Base-by-base conservation (phyloP, 108 stramenopile species). In the Skeletonema menzelii region DNA sequence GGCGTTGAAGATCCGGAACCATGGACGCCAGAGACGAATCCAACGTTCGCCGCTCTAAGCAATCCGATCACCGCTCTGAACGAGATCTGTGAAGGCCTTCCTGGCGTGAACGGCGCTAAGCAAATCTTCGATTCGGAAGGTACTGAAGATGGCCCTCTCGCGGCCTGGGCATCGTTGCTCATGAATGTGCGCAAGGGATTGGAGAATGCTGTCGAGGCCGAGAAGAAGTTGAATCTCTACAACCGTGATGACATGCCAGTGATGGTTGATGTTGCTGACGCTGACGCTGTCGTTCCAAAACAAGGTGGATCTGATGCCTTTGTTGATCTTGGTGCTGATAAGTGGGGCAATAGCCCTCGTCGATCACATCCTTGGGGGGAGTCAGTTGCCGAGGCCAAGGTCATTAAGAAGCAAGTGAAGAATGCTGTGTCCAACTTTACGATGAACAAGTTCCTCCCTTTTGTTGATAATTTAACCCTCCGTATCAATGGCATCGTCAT, bases 281-380 rank as follows among this genome's bases (percentile, higher is more conserved):
- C 56, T 27, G 57, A 72, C 47, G 47, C 40, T 3, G n/a, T 22
- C 46, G 61, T 62, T 27, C 60, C 61, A 37, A 57, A 38, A 22
- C 57, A 69, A 27, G 70, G 46, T 8, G 60, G 42, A 7, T 31
- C 26, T 13, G 70, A 35, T 38, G 26, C 60, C 11, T 72, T 72
- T 44, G 70, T 72, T 15, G 70, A 72, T 37, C 70, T 72, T 37
- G 44, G 70, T 42, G 44, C 61, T n/a, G 70, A 72, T 26, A 15
- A 31, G 4, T 55, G 30, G 61, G 44, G 37, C 27, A 53, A 72
- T 3, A 56, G 42, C 56, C 2, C 34, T 30, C 56, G 56, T 28
- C 17, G 1, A 17, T 28, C 63, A 28, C 31, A 64, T 38, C 63
- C 63, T 34, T 27, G 28, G 40, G 11, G 44, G 3, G 59, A 60